phyloP scores from a whole-genome alignment of 352 stramenopile genomes.

The Globisporangium perplexum region DNA sequence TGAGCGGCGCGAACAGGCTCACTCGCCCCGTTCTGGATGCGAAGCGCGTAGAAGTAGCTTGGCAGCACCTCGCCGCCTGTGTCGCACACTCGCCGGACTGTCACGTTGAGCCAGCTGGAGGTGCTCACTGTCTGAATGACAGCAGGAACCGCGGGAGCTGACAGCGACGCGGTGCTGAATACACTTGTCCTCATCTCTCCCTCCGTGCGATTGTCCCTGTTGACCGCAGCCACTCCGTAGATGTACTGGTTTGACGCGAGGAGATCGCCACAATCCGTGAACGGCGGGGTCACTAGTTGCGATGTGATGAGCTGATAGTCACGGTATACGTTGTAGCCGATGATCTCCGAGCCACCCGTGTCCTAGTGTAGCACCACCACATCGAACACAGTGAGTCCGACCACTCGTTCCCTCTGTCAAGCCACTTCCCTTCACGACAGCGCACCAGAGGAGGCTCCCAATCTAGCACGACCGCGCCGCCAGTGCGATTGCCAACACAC shows the following conservation, averaged over 20 bases:
- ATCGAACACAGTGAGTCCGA: not conserved
- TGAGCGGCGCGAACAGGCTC: slow-evolving; percentile 11
- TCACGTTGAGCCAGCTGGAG: slow-evolving; percentile 31
- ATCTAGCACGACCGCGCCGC: slow-evolving; percentile 31
- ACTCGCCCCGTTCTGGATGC: not conserved
- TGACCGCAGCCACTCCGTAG: slow-evolving; percentile 44
- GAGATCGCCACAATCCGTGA: slow-evolving; percentile 38
- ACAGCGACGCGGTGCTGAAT: slow-evolving; percentile 23
- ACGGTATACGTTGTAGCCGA: slow-evolving; percentile 56
- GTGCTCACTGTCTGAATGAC: slow-evolving; percentile 15
- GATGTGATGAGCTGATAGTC: slow-evolving; percentile 36
- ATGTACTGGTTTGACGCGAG: slow-evolving; percentile 27
- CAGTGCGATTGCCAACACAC: slow-evolving; percentile 20
- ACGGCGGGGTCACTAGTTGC: slow-evolving; percentile 26
- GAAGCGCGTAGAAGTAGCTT: slow-evolving; percentile 36
- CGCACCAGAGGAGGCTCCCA: slow-evolving; percentile 42
- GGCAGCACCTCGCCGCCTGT: slow-evolving; percentile 20
- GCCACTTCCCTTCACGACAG: not conserved
- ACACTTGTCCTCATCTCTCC: slow-evolving; percentile 24
- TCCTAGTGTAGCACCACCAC: slow-evolving; percentile 14
- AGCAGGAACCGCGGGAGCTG: slow-evolving; percentile 18
- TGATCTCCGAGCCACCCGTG: slow-evolving; percentile 25
- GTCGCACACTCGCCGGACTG: slow-evolving; percentile 29
- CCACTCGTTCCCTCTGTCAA: not conserved
- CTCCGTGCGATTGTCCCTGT: slow-evolving; percentile 16